Conservation (phyloP, 805 yeast genomes). For the Wickerhamomyces chambardii region DNA sequence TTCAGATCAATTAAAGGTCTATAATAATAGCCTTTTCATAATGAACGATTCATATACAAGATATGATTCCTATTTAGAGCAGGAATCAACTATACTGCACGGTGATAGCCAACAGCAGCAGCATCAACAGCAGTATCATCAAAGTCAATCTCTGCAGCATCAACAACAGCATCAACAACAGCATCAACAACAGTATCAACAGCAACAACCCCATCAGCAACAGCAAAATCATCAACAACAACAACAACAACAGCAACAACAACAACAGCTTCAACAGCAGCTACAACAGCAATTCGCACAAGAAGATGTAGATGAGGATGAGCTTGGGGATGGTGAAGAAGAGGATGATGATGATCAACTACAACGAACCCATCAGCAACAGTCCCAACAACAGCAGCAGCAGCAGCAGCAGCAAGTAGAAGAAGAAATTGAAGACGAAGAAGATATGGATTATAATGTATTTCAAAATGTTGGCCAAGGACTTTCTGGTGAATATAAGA, state of each 20-base stretch:
- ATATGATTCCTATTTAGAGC: constrained; percentile 11
- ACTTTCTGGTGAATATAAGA: constrained; percentile 68
- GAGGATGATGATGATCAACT: constrained; percentile 1
- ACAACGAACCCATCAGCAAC: constrained; percentile 2
- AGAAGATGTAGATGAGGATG: not conserved
- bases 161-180: constrained; percentile 4
- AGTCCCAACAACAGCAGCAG: constrained; percentile 1
- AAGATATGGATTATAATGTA: constrained; percentile 45
- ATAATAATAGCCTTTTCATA: too few relatives aligned
- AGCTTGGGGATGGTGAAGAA: too few relatives aligned
- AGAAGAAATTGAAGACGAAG: constrained; percentile 28
- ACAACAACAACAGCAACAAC: constrained; percentile 18
- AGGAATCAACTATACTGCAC: not conserved
- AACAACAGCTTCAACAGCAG: constrained; percentile 2
- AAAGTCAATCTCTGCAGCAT: not conserved
- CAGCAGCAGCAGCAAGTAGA: constrained; percentile 9
- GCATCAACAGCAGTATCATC: constrained; percentile 1
- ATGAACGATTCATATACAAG: constrained; percentile 5
- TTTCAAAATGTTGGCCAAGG: constrained; percentile 93
- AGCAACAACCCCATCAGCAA: constrained; percentile 9
- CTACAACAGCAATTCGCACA: constrained; percentile 1
- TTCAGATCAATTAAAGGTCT: too few relatives aligned
- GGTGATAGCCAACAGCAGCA: constrained; percentile 1
- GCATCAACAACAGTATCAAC: constrained; percentile 3
- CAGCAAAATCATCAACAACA: constrained; percentile 27